Conservation (phyloP, 2,329 filamentous ascomycete species). For the Aspergillus flavus region DNA sequence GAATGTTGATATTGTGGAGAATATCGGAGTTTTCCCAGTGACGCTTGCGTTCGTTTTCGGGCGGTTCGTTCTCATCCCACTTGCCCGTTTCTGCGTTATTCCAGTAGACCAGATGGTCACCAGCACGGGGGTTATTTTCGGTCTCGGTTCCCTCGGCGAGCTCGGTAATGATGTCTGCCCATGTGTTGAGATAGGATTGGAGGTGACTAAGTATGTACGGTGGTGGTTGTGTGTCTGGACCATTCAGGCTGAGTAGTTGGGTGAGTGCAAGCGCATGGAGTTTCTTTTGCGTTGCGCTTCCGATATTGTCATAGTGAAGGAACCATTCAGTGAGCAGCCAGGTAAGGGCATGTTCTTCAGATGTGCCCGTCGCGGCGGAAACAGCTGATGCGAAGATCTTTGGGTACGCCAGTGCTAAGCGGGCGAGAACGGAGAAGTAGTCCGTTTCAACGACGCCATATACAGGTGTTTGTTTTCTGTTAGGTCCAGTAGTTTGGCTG, state of each 20-base stretch:
- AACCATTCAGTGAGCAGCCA: conserved; percentile 55
- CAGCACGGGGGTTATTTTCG: conserved; percentile 34
- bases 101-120: conserved; percentile 48
- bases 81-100: conserved; percentile 37
- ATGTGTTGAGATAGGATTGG: conserved; percentile 50
- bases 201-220: conserved; percentile 45
- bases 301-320: conserved; percentile 51
- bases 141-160: conserved; percentile 44
- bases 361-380: conserved; percentile 35
- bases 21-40: conserved; percentile 45
- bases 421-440: conserved; percentile 80
- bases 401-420: conserved; percentile 74
- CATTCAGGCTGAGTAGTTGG: conserved; percentile 44
- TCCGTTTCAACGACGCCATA: conserved; percentile 78
- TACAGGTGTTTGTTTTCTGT: conserved; percentile 68
- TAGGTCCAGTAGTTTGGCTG: conserved; percentile 80
- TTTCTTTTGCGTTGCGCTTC: conserved; percentile 50
- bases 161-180: conserved; percentile 51
- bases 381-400: conserved; percentile 63
- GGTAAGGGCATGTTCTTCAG: conserved; percentile 38
- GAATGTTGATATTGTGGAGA: conserved; percentile 47
- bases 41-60: conserved; percentile 45
- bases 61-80: conserved; percentile 39
- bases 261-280: conserved; percentile 50
- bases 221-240: conserved; percentile 40